Base-by-base conservation (phyloP, 1,284 basidiomycete species). In the Leccinum ponderosum region DNA sequence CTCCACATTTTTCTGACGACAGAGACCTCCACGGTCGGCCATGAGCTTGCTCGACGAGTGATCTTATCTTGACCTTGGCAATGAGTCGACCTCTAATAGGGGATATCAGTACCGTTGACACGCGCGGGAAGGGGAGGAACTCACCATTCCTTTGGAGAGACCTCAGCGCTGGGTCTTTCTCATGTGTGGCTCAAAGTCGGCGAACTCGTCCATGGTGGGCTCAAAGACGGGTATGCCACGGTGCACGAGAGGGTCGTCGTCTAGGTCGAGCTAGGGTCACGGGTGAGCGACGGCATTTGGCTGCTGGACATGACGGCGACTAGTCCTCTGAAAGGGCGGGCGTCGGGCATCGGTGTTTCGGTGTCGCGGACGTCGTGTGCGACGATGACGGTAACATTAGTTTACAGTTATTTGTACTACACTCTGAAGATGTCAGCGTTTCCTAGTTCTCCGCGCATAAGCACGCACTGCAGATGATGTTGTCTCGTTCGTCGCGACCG, bases 161-260 rank as follows among this genome's bases (percentile, higher is more conserved):
- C 95, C 95, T 92, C 96, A 98, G 59, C 85, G 83, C 72, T 95
- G 93, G 44, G 97, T 83, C 62, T 77, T 85, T 65, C 2, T 9
- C 29, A 9, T 29, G 29, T 29, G 29, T 29, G 29, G 29, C 86
- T 96, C 94, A 73, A 97, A 97, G 72, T 97, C 91, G 67, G 81
- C 71, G 68, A 96, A 97, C 68, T 96, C 92, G 55, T 89, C 87
- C 84, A 95, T 88, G 1, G 90, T 87, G 4, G 95, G 95, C 71
- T 88, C 91, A 82, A 98, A 98, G 14, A 98, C 92, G 14, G 95
- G 95, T 53, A 97, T 95, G 48, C 95, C 95, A 57, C 91, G 87
- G 68, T 87, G 82, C 0, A 92, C 93, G n/a, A 87, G 73, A 11
- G 88, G 90, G 78, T 96, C 94, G 71, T 95, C 91, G 53, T 85